A percentile compares a stretch with the other conserved stretches of the same genome.
Conservation (phyloP, 352 stramenopile species). For the Globisporangium uncinulatum region DNA sequence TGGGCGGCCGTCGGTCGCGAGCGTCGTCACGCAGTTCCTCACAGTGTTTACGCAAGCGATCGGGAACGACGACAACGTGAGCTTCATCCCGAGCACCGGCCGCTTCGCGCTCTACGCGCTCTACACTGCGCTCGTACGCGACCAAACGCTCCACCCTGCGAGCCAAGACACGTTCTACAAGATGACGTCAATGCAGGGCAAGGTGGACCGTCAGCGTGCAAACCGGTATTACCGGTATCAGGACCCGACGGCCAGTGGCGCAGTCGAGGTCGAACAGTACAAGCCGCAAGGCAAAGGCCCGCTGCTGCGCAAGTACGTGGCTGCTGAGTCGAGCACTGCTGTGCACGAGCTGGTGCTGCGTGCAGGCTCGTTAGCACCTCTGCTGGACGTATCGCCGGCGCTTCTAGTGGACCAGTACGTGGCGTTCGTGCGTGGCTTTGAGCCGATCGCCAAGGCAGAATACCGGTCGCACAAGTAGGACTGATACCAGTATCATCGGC, state of each 20-base stretch:
- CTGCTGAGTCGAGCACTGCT: constrained; percentile 8
- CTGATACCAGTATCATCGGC: no score
- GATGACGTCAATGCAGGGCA: constrained; percentile 50
- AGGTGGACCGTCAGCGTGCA: constrained; percentile 50
- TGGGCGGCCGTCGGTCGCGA: constrained; percentile 19
- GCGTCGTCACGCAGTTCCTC: constrained; percentile 39
- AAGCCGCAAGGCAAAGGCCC: constrained; percentile 51
- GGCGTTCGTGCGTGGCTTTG: constrained; percentile 34
- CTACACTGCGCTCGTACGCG: constrained; percentile 30
- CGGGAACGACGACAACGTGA: constrained; percentile 51
- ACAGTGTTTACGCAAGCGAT: constrained; percentile 46
- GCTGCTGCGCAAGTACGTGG: constrained; percentile 34
- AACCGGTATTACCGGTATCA: constrained; percentile 36
- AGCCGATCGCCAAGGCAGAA: constrained; percentile 29
- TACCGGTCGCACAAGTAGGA: constrained; percentile 18
- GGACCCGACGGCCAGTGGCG: background rate
- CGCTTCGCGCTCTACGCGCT: constrained; percentile 41
- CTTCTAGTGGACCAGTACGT: constrained; percentile 27
- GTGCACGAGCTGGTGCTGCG: constrained; percentile 20
- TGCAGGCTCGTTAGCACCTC: constrained; percentile 20
- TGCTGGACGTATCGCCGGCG: constrained; percentile 25
- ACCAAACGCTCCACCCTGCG: constrained; percentile 32
- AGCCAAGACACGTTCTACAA: constrained; percentile 56
- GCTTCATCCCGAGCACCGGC: constrained; percentile 46
- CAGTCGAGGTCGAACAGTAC: constrained; percentile 26